These are phyloP conservation scores for Capsicum pubescens DNA, from an alignment of 257 asterid species.

Conservation along the genomic window DNA sequence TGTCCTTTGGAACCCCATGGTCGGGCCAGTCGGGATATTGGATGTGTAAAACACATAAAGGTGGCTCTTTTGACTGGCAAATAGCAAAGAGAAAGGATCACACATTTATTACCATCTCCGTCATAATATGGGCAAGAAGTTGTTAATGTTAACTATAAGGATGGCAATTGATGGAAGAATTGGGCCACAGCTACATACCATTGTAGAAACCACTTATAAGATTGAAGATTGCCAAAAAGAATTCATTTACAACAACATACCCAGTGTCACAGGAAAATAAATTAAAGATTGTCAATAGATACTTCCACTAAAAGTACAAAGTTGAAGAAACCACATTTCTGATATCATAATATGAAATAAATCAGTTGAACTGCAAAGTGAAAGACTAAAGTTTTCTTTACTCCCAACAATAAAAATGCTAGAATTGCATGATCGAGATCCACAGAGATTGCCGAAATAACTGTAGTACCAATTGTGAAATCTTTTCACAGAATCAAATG, in stretches of 20 bases:
- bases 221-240: not conserved
- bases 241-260: no score
- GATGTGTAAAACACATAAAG: constrained; percentile 78
- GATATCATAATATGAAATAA: not conserved
- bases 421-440: constrained; percentile 5
- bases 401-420: not conserved
- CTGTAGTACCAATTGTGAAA: not conserved
- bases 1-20: constrained; percentile 89
- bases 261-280: no score
- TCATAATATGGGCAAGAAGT: constrained; percentile 1
- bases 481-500: not conserved
- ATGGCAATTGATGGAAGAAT: constrained; percentile 17
- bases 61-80: constrained; percentile 82
- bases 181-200: not conserved
- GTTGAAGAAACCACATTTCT: not conserved
- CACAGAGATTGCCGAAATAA: not conserved
- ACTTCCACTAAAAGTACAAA: constrained; percentile 1
- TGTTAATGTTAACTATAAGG: not conserved
- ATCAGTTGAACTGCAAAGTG: not conserved
- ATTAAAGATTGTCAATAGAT: not conserved
- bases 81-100: constrained; percentile 26
- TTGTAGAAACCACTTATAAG: not conserved
- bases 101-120: not conserved
- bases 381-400: not conserved
- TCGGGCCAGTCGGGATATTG: constrained; percentile 99